Percentiles rank a stretch among this genome's conserved stretches.
These are phyloP conservation scores for Sarcocystis neurona DNA, from an alignment of 169 alveolate species.

Conservation along the genomic window DNA sequence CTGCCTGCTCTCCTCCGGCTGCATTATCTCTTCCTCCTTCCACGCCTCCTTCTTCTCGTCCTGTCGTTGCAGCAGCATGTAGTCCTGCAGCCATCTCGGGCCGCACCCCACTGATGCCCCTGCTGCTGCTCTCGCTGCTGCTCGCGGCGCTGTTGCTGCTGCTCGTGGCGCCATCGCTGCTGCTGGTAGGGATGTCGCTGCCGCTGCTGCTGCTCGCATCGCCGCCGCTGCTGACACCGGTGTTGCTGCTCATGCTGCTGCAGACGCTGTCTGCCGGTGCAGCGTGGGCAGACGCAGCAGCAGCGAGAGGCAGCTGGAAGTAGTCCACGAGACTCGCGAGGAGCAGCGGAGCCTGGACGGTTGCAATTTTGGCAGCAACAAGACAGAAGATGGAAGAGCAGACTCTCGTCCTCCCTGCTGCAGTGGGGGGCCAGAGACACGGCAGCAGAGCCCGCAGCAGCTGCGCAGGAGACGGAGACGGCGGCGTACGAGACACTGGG, in stretches of 20 bases:
- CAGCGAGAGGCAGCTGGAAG: constrained; percentile 16
- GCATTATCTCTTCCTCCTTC: neutral
- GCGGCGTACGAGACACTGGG: constrained; percentile 9
- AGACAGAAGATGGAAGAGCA: constrained; percentile 38
- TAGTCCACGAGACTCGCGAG: constrained; percentile 67
- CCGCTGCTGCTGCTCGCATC: constrained; percentile 30
- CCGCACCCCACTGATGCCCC: no score
- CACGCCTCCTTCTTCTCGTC: no score
- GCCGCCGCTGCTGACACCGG: constrained; percentile 14
- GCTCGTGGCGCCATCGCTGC: no score
- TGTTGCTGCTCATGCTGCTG: constrained; percentile 19
- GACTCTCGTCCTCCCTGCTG: constrained; percentile 33
- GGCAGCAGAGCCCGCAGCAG: constrained; percentile 43
- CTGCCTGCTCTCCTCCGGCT: neutral
- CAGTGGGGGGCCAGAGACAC: constrained; percentile 60
- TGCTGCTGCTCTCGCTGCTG: no score
- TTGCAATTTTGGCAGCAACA: constrained; percentile 67
- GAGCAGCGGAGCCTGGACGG: constrained; percentile 73
- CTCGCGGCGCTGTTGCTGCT: no score
- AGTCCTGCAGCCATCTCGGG: no score
- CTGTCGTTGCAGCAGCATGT: no score
- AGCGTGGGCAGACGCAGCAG: neutral
- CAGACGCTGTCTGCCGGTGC: constrained; percentile 30
- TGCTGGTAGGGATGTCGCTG: no score
- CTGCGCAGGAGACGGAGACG: neutral